Percentiles rank a stretch among this genome's conserved stretches.
These are phyloP conservation scores for Breviolum minutum DNA, from an alignment of 73 alveolate genomes.

Conservation along the genomic window DNA sequence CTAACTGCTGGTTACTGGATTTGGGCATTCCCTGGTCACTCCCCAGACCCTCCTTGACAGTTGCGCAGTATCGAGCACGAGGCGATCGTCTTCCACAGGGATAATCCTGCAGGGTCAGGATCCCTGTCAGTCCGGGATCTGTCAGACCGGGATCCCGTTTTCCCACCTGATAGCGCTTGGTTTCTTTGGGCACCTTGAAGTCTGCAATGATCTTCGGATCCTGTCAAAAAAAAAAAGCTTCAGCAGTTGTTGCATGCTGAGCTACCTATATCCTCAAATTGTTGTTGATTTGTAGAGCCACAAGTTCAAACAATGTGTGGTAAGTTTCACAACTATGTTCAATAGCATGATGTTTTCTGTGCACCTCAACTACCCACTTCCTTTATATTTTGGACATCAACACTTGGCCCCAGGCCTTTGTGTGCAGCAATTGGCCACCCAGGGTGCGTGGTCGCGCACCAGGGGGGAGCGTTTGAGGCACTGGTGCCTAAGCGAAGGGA, in stretches of 20 bases:
- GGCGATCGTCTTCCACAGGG: constrained; percentile 85
- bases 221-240: not conserved
- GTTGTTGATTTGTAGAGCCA: not conserved
- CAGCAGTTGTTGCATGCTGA: not conserved
- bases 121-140: not conserved
- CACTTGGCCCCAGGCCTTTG: not conserved
- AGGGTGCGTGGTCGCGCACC: constrained; percentile 27
- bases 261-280: not conserved
- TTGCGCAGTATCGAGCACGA: constrained; percentile 62
- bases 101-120: constrained; percentile 34
- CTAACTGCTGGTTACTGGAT: no score
- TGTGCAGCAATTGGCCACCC: constrained; percentile 41
- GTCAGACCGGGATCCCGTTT: not conserved
- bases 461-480: constrained; percentile 21
- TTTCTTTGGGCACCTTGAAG: constrained; percentile 14
- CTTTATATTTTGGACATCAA: not conserved
- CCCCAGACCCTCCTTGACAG: not conserved
- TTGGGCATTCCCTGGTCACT: no score
- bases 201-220: constrained; percentile 11
- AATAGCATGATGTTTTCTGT: no score
- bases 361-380: not conserved
- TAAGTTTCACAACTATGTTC: not conserved
- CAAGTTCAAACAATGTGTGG: not conserved
- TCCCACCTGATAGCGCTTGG: constrained; percentile 22
- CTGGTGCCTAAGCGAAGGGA: constrained; percentile 42